A percentile compares a stretch with the other conserved stretches of the same genome.
Conservation (phyloP, 441 rosid genomes). For the Pelargonium cotyledonis region DNA sequence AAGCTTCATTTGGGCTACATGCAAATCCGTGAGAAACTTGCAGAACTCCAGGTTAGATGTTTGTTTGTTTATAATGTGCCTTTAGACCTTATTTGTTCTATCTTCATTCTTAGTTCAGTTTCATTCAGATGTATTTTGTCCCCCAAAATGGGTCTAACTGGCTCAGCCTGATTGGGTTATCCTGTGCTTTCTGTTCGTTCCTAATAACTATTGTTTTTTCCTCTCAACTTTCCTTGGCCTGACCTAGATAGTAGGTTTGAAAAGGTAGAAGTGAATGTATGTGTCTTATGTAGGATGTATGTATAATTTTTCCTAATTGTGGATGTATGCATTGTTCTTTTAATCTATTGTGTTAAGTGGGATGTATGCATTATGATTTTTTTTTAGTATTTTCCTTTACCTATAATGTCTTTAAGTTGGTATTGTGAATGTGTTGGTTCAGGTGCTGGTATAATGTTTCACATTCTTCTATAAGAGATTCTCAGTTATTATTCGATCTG, state of each 20-base stretch:
- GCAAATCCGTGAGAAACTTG: constrained; percentile 91
- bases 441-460: constrained; percentile 59
- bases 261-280: no score
- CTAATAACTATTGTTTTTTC: neutral
- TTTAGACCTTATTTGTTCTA: neutral
- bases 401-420: constrained; percentile 34
- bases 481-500: constrained; percentile 49
- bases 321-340: no score
- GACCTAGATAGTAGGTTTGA: no score
- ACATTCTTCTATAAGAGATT: constrained; percentile 49
- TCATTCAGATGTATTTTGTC: neutral
- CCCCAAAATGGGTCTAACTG: neutral
- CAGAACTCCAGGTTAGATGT: constrained; percentile 72
- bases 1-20: constrained; percentile 96
- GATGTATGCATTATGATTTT: no score
- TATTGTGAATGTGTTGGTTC: constrained; percentile 55
- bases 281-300: no score
- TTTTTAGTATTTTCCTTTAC: no score
- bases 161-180: neutral
- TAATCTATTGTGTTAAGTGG: constrained; percentile 15
- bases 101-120: neutral
- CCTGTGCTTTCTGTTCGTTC: neutral
- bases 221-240: neutral
- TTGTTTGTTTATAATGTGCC: neutral
- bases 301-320: no score